Conservation (phyloP, 208 protist species). For the Naegleria fowleri region DNA sequence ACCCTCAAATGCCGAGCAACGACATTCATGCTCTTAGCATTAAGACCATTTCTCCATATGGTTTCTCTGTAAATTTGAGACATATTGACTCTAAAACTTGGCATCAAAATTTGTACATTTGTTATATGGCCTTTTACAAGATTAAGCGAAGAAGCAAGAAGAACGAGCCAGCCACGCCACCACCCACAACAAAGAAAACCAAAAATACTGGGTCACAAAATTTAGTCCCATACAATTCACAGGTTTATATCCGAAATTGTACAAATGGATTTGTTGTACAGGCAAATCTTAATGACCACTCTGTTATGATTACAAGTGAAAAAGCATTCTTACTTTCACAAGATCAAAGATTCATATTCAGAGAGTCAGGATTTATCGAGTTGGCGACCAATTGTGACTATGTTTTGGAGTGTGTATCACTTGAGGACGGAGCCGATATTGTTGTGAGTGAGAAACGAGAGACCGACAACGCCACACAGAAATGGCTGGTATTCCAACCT, state of each 20-base stretch:
- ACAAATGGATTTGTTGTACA: constrained; percentile 9
- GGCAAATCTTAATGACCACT: neutral
- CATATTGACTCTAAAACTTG: neutral
- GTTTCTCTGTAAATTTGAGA: neutral
- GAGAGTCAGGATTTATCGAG: constrained; percentile 1
- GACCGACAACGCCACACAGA: neutral
- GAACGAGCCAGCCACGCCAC: neutral
- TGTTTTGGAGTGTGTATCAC: neutral
- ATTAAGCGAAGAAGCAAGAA: neutral
- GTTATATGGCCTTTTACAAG: neutral
- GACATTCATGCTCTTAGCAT: neutral
- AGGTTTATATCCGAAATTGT: neutral
- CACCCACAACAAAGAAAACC: neutral
- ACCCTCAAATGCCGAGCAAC: neutral
- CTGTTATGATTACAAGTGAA: neutral
- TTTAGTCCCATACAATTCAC: neutral
- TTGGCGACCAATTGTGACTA: neutral
- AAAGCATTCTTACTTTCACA: neutral
- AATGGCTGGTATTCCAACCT: constrained; percentile 10
- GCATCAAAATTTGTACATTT: constrained; percentile 12
- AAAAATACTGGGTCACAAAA: neutral
- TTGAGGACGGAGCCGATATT: neutral
- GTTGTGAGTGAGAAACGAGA: neutral
- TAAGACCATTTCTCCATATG: neutral
- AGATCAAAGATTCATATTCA: constrained; percentile 16